Percentiles rank a stretch among this genome's conserved stretches.
These are phyloP conservation scores for Chenopodium quinoa DNA, from an alignment of 148 eudicot species.

Conservation along the genomic window DNA sequence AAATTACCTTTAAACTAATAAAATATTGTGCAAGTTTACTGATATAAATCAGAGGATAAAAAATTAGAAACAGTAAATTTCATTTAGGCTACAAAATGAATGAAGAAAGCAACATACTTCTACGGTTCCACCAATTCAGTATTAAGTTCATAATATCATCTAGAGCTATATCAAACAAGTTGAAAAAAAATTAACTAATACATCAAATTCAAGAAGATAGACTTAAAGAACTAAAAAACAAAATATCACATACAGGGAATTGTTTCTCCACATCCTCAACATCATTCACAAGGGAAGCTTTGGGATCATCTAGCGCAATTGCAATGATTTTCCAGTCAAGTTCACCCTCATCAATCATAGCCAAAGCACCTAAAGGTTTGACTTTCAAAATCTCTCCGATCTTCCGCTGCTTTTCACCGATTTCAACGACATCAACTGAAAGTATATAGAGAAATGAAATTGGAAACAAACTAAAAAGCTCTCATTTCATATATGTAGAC, in stretches of 20 bases:
- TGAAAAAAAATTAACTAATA: not conserved
- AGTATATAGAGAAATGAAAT: slow-evolving; percentile 12
- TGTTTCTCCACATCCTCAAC: slow-evolving; percentile 93
- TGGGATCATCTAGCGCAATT: slow-evolving; percentile 93
- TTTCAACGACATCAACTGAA: slow-evolving; percentile 96
- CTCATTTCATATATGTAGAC: not conserved
- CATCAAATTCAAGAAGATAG: not conserved
- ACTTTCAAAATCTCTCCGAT: slow-evolving; percentile 83
- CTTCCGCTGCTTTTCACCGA: slow-evolving; percentile 74
- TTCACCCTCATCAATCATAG: slow-evolving; percentile 99
- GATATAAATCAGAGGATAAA: not conserved
- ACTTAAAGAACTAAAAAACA: not conserved
- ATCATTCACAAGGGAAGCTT: slow-evolving; percentile 92
- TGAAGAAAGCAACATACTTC: not conserved
- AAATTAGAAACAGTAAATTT: not conserved
- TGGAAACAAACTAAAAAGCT: not conserved
- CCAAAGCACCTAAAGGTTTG: slow-evolving; percentile 89
- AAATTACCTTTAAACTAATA: not conserved
- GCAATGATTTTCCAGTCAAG: slow-evolving; percentile 99
- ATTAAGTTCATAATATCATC: not conserved
- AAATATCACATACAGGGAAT: slow-evolving; percentile 72
- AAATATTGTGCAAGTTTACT: not conserved
- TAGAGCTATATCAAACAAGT: not conserved
- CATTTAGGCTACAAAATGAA: not conserved
- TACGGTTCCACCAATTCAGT: not conserved